phyloP scores from a whole-genome alignment of 1,139 yeast species.

The Wickerhamomyces sp. region DNA sequence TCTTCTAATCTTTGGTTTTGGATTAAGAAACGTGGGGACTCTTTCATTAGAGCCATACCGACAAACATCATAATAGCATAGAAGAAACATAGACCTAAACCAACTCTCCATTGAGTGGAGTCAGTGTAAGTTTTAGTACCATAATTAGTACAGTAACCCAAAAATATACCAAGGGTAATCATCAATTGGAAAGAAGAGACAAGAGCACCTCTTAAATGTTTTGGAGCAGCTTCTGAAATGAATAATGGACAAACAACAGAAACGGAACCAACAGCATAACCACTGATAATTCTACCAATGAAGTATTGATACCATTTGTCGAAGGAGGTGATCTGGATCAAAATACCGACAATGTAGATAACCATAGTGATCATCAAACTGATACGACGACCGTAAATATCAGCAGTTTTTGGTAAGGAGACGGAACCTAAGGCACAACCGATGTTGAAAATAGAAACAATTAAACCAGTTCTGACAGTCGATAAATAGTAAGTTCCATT shows the following conservation, averaged over 20 bases:
- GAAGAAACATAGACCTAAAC: conserved; percentile 48
- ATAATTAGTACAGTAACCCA: conserved; percentile 61
- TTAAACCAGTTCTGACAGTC: conserved; percentile 56
- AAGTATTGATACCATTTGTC: conserved; percentile 48
- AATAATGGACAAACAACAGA: conserved; percentile 61
- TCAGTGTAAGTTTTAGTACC: conserved; percentile 46
- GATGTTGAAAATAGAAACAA: conserved; percentile 64
- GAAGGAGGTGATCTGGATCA: conserved; percentile 59
- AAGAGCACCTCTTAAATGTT: conserved; percentile 64
- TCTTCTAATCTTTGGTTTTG: conserved; percentile 48
- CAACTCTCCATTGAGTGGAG: conserved; percentile 62
- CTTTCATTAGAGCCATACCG: conserved; percentile 71
- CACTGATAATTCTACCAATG: conserved; percentile 63
- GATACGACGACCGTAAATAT: conserved; percentile 57
- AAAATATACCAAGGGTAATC: conserved; percentile 49
- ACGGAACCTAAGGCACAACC: conserved; percentile 74
- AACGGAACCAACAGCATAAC: conserved; percentile 63
- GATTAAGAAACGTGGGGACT: conserved; percentile 71
- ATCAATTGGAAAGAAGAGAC: conserved; percentile 64
- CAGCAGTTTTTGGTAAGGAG: conserved; percentile 50
- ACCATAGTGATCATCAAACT: conserved; percentile 52
- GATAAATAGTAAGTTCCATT: conserved; percentile 39
- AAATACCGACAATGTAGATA: conserved; percentile 58
- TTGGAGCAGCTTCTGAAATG: conserved; percentile 65
- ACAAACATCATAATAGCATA: conserved; percentile 39